Percentiles rank a stretch among this genome's conserved stretches.
Evolutionary conservation across 768 basidiomycete species (phyloP).

Genomic region (Lactifluus echinatus): DNA sequence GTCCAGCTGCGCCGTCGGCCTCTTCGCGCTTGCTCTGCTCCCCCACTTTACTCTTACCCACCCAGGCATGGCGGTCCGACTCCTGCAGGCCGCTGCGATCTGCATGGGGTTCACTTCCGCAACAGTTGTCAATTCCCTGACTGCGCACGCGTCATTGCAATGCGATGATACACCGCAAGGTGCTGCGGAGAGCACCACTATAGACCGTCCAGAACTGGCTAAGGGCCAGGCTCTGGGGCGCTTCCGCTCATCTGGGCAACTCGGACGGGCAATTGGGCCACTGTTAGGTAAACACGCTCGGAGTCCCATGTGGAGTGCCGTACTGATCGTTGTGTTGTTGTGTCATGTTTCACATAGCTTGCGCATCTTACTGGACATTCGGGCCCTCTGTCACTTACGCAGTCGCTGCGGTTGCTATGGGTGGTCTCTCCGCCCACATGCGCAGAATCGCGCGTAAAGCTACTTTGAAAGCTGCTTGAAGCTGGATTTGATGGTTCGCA

Average conservation of each 20-base stretch:
- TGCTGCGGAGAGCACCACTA: slow-evolving; percentile 40
- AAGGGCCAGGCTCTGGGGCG: slow-evolving; percentile 79
- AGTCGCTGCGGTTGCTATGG: slow-evolving; percentile 56
- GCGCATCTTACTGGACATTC: slow-evolving; percentile 83
- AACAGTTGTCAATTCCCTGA: slow-evolving; percentile 90
- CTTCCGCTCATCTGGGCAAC: slow-evolving; percentile 89
- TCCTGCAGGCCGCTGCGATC: slow-evolving; percentile 63
- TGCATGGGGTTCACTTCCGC: slow-evolving; percentile 92
- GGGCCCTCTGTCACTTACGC: slow-evolving; percentile 74
- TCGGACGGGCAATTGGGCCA: slow-evolving; percentile 89
- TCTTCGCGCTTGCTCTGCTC: slow-evolving; percentile 63
- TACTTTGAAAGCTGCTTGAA: slow-evolving; percentile 3
- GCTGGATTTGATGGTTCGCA: too few relatives aligned
- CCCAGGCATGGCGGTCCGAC: slow-evolving; percentile 38
- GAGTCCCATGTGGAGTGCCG: neutral
- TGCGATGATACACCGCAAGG: slow-evolving; percentile 57
- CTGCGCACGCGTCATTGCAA: slow-evolving; percentile 83
- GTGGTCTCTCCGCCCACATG: slow-evolving; percentile 50
- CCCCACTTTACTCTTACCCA: slow-evolving; percentile 44
- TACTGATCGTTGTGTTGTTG: neutral
- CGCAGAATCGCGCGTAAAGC: slow-evolving; percentile 31
- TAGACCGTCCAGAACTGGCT: slow-evolving; percentile 56
- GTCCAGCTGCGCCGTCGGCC: slow-evolving; percentile 57
- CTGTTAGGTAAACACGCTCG: slow-evolving; percentile 51
- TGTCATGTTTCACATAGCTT: too few relatives aligned